phyloP scores from a whole-genome alignment of 1,139 yeast genomes.

The Magnusiomyces suaveolens region DNA sequence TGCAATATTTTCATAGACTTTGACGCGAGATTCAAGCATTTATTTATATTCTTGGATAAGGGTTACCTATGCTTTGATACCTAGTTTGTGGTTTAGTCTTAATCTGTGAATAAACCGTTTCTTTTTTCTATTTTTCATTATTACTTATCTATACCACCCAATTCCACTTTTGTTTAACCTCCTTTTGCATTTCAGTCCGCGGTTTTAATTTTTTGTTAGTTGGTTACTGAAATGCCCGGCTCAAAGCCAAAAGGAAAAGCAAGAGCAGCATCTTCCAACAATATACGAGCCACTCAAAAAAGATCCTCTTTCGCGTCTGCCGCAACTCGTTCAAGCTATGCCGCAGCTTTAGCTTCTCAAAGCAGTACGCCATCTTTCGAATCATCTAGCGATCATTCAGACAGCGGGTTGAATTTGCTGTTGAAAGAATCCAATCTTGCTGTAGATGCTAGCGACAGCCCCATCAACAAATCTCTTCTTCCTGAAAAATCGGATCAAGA shows the following conservation, averaged over 20 bases:
- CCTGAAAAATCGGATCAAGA: constrained; percentile 12
- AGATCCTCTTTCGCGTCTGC: background rate
- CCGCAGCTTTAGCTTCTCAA: background rate
- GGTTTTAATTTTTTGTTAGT: background rate
- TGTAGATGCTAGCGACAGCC: background rate
- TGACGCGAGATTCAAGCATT: no score
- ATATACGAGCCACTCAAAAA: background rate
- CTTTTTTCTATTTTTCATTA: no score
- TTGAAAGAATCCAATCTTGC: background rate
- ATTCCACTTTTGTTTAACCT: no score
- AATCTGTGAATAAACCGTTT: no score
- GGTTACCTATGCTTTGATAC: no score
- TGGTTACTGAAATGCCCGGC: constrained; percentile 4
- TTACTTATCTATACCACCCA: constrained; percentile 9
- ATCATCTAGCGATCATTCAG: background rate
- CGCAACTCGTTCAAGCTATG: background rate
- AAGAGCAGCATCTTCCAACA: background rate
- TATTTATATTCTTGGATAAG: no score
- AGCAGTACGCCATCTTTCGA: background rate
- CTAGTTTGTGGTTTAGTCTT: background rate
- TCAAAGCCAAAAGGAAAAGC: constrained; percentile 4
- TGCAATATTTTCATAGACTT: no score
- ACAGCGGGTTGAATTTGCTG: no score
- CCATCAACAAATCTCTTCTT: constrained; percentile 7
- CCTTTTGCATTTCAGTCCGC: no score